A percentile compares a stretch with the other conserved stretches of the same genome.
These are phyloP conservation scores for Entoloma clypeatum DNA, from an alignment of 1,284 basidiomycete species.

Conservation along the genomic window DNA sequence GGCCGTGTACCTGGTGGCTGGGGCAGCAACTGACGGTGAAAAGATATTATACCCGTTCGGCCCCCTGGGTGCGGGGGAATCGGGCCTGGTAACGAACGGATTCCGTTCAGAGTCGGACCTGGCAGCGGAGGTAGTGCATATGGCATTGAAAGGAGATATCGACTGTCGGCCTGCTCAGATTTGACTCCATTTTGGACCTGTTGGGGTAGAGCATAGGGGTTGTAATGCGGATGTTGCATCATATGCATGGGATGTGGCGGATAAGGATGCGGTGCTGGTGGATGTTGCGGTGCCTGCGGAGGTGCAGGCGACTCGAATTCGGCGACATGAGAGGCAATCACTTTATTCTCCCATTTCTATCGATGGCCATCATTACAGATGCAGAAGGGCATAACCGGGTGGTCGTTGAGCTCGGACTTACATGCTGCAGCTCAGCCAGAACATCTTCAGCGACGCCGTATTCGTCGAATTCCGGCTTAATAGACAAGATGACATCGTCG, in stretches of 20 bases:
- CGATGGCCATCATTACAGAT: slow-evolving; percentile 5
- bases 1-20: slow-evolving; percentile 18
- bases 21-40: slow-evolving; percentile 33
- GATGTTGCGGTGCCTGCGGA: slow-evolving; percentile 39
- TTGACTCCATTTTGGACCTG: slow-evolving; percentile 50
- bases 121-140: slow-evolving; percentile 62
- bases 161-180: slow-evolving; percentile 60
- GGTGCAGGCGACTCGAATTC: slow-evolving; percentile 73
- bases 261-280: slow-evolving; percentile 47
- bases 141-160: slow-evolving; percentile 53
- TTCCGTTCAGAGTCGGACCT: slow-evolving; percentile 54
- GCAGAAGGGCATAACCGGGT: slow-evolving; percentile 9
- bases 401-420: slow-evolving; percentile 43
- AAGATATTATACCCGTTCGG: slow-evolving; percentile 52
- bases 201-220: slow-evolving; percentile 42
- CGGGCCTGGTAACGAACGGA: slow-evolving; percentile 29
- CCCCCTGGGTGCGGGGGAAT: slow-evolving; percentile 46
- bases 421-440: slow-evolving; percentile 82
- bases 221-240: slow-evolving; percentile 47
- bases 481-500: slow-evolving; percentile 89
- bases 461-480: slow-evolving; percentile 95
- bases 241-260: slow-evolving; percentile 51
- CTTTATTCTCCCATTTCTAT: slow-evolving; percentile 93
- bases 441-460: slow-evolving; percentile 94
- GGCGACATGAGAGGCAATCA: slow-evolving; percentile 89